Evolutionary conservation across 768 basidiomycete species (phyloP), one percentile per base, ranked within the genome.

Genomic region (Podaxis sp.): DNA sequence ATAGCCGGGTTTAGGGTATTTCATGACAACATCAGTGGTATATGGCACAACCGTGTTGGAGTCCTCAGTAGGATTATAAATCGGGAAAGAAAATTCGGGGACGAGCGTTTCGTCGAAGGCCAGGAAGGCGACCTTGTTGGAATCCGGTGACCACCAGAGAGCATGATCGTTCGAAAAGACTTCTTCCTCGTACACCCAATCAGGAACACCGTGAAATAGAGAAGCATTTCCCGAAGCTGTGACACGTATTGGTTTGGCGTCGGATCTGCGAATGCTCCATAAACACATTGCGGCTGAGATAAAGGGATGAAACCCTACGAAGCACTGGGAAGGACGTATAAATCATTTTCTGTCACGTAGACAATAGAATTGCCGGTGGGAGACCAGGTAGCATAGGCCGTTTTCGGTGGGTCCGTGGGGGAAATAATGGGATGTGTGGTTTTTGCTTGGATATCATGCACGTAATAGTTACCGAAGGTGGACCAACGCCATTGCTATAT

Each of bases 181-280:
- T 72, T 97, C 95, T 71, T 96, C 94, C 73, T 96, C 95, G 73
- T 96, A 96, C 4, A 98, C 96, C 96, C 97, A 99, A 72, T 97
- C 95, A 0, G 95, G 93, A 1, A 97, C 91, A 6, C 97, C 97
- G 69, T 98, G 87, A 80, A 99, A 97, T 15, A 96, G 80, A 0
- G 90, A 89, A 0, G 86, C 82, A 56, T 89, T 91, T 0, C 97
- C 97, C 13, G 88, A 85, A 1, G 80, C 77, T 1, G 96, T 99
- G 10, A 99, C 81, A 10, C 89, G 88, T 55, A 96, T 88, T 10
- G 88, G 78, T 13, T 77, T 66, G 1, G 79, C 71, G 2, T 76
- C 72, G 7, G 75, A 67, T 22, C 78, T 81, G 51, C 17, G 61
- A 50, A 53, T 51, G 60, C 26, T 12, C 11, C 7, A 64, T 12